A percentile compares a stretch with the other conserved stretches of the same genome.
These are phyloP conservation scores for Ascoidea asiatica DNA, from an alignment of 805 yeast genomes.

Conservation along the genomic window DNA sequence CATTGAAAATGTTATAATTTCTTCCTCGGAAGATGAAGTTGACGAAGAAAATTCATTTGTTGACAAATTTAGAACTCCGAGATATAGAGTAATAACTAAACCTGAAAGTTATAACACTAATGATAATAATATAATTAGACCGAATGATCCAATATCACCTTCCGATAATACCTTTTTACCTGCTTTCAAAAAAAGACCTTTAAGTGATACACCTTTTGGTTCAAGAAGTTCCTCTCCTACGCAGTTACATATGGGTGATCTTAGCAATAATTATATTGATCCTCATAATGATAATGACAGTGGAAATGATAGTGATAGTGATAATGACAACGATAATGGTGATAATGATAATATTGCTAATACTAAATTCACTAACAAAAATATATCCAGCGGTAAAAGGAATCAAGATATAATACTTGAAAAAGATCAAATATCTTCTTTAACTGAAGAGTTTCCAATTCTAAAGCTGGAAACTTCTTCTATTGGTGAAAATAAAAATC, in stretches of 20 bases:
- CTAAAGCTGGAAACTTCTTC: too few species aligned
- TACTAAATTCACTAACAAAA: constrained; percentile 16
- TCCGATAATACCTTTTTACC: too few species aligned
- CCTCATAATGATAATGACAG: background rate
- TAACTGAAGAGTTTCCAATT: too few species aligned
- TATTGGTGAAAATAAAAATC: too few species aligned
- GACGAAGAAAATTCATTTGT: background rate
- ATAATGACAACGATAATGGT: background rate
- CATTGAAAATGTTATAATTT: background rate
- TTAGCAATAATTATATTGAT: background rate
- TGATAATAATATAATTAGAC: background rate
- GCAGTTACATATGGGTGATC: background rate
- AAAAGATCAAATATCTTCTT: too few species aligned
- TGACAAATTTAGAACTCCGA: too few species aligned
- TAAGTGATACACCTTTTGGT: constrained; percentile 61
- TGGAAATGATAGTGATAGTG: background rate
- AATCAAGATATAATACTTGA: background rate
- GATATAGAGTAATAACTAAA: background rate
- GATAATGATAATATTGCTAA: constrained; percentile 1
- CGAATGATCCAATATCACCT: too few species aligned
- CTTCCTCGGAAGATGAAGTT: background rate
- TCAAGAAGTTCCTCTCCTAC: constrained; percentile 44
- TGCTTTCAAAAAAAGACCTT: constrained; percentile 56
- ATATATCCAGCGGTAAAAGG: constrained; percentile 15
- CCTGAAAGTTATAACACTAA: background rate